Base-by-base conservation (phyloP, 2,329 filamentous ascomycete genomes). In the Ascochyta viciae-villosae region DNA sequence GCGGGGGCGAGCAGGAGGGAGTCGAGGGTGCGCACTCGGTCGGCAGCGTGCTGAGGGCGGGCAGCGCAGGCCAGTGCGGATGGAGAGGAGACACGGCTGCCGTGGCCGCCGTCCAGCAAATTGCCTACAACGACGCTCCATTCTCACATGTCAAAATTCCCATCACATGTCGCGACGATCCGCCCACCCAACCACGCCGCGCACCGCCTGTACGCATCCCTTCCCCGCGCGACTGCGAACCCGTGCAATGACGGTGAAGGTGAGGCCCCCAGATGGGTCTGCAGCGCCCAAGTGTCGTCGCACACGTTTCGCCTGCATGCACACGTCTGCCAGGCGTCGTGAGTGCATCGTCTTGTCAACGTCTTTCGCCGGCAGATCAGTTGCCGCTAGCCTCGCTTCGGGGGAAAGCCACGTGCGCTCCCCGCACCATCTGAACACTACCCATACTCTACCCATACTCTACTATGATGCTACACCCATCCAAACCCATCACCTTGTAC, bases 61-160 rank as follows among this genome's bases (percentile, higher is more conserved):
- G 24, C 24, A 26, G 24, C 6, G 24, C 24, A 26, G 24, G 48
- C 37, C 47, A 16, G 19, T 19, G 19, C 19, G 19, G 56, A 48
- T 34, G 46, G 49, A 53, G 45, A 38, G 43, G 50, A 33, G 46
- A 34, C 42, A 15, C 46, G 39, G 57, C 44, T 33, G 31, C 42
- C 39, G 55, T 48, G 46, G 42, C 42, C 39, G 55, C 45, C 46
- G 42, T 46, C 52, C 60, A 61, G 58, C 62, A 64, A 61, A 65
- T 63, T 61, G 58, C 53, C 56, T 51, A 51, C 53, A 34, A 55
- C 57, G 52, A 57, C 54, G 60, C 58, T 4, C 33, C n/a, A 6
- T 58, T 64, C 58, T 66, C 64, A 66, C 64, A 65, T 66, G 62
- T 60, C 57, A 65, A 19, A 51, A 43, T 27, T 50, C 37, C 33